Evolutionary conservation across 768 basidiomycete genomes (phyloP).

Genomic region (Russula sp.): DNA sequence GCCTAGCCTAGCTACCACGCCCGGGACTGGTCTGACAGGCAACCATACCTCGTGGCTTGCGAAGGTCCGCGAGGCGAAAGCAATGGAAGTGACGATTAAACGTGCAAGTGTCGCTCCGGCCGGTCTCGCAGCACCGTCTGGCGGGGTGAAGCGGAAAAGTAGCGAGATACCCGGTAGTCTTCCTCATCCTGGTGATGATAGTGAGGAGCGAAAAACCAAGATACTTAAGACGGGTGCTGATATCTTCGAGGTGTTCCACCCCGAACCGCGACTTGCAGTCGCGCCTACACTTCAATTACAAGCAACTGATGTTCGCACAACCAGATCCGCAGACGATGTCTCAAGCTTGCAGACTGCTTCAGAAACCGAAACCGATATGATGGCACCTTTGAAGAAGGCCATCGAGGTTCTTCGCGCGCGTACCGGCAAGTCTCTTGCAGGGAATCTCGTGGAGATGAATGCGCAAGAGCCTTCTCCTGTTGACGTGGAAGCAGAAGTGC

Average conservation of each 20-base stretch:
- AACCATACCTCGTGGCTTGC: constrained; percentile 79
- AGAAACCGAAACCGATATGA: constrained; percentile 49
- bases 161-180: constrained; percentile 30
- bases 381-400: constrained; percentile 64
- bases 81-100: constrained; percentile 31
- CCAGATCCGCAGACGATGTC: constrained; percentile 12
- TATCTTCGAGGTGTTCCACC: not conserved
- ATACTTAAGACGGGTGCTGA: constrained; percentile 40
- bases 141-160: constrained; percentile 58
- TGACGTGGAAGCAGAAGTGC: constrained; percentile 27
- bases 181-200: not conserved
- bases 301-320: not conserved
- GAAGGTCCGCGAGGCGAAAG: constrained; percentile 69
- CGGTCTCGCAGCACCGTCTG: constrained; percentile 4
- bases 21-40: constrained; percentile 37
- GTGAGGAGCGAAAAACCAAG: constrained; percentile 41
- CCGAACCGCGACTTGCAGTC: not conserved
- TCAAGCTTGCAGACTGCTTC: not conserved
- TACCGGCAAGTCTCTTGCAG: constrained; percentile 57
- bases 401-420: constrained; percentile 61
- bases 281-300: not conserved
- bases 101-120: constrained; percentile 24
- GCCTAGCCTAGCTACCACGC: constrained; percentile 28
- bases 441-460: constrained; percentile 26
- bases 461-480: not conserved